Conservation (phyloP, 2,329 filamentous ascomycete genomes). For the Dactylella cylindrospora region DNA sequence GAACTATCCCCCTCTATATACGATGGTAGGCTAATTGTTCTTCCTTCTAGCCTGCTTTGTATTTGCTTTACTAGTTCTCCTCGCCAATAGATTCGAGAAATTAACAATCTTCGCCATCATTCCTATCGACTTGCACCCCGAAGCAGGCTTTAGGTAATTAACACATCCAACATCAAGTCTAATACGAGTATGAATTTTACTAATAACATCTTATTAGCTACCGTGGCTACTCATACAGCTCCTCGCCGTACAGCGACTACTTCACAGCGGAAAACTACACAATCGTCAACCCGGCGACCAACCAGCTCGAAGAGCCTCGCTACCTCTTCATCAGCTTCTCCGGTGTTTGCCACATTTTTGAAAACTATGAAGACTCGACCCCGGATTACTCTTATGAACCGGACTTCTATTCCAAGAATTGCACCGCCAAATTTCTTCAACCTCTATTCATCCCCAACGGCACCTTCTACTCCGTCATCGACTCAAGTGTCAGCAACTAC, state of each 20-base stretch:
- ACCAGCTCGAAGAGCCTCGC: conserved; percentile 12
- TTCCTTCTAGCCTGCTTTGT: conserved; percentile 15
- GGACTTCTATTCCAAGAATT: conserved; percentile 20
- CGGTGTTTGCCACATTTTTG: conserved; percentile 8
- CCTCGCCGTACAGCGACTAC: no score
- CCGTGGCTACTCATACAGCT: no score
- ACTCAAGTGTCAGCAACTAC: no score
- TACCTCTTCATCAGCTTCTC: conserved; percentile 21
- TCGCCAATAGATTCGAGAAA: conserved; percentile 8
- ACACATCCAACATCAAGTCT: no score
- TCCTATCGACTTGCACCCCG: conserved; percentile 14
- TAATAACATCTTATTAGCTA: no score
- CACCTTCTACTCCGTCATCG: conserved; percentile 3
- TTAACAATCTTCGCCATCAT: conserved; percentile 7
- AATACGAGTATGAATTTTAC: no score
- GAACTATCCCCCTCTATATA: no score
- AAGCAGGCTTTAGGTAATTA: no score
- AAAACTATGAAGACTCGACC: conserved; percentile 7
- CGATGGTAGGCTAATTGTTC: no score
- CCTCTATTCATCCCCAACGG: conserved; percentile 6
- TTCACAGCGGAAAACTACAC: conserved; percentile 16
- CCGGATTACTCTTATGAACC: no score
- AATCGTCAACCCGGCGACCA: conserved; percentile 8
- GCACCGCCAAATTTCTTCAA: conserved; percentile 7
- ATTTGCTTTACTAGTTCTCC: conserved; percentile 10